Percentiles rank a stretch among this genome's conserved stretches.
Conservation (phyloP, 2,329 filamentous ascomycete species). For the Fusarium continuum region DNA sequence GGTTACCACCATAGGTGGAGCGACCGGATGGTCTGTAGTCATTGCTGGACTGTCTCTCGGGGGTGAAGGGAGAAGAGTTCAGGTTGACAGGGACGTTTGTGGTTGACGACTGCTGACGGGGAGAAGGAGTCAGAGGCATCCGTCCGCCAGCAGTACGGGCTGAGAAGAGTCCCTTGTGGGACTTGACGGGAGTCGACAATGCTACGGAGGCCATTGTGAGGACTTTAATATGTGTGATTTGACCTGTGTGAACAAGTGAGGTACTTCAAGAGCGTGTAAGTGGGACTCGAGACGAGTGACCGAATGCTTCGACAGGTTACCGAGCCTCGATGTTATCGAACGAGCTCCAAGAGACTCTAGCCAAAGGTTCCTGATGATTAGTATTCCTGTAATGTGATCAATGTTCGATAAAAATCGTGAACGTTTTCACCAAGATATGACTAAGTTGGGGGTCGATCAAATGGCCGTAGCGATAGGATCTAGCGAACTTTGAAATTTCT, state of each 20-base stretch:
- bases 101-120: constrained; percentile 70
- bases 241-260: constrained; percentile 18
- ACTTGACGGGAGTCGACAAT: constrained; percentile 93
- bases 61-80: constrained; percentile 80
- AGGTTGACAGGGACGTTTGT: constrained; percentile 60
- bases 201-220: constrained; percentile 79
- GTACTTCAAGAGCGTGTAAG: constrained; percentile 29
- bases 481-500: constrained; percentile 53
- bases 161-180: constrained; percentile 91
- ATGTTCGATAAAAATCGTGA: constrained; percentile 60
- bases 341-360: constrained; percentile 68
- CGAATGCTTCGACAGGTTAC: constrained; percentile 55
- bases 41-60: constrained; percentile 65
- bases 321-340: constrained; percentile 55
- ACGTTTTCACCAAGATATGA: constrained; percentile 52
- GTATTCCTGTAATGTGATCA: constrained; percentile 54
- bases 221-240: constrained; percentile 26
- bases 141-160: constrained; percentile 93
- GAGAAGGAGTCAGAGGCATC: constrained; percentile 93
- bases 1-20: constrained; percentile 82
- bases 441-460: constrained; percentile 60
- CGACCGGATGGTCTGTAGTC: constrained; percentile 67
- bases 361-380: constrained; percentile 66
- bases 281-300: constrained; percentile 55
- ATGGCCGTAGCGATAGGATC: constrained; percentile 60